Conservation (phyloP, 768 basidiomycete species). For the Auriculariales sp. region DNA sequence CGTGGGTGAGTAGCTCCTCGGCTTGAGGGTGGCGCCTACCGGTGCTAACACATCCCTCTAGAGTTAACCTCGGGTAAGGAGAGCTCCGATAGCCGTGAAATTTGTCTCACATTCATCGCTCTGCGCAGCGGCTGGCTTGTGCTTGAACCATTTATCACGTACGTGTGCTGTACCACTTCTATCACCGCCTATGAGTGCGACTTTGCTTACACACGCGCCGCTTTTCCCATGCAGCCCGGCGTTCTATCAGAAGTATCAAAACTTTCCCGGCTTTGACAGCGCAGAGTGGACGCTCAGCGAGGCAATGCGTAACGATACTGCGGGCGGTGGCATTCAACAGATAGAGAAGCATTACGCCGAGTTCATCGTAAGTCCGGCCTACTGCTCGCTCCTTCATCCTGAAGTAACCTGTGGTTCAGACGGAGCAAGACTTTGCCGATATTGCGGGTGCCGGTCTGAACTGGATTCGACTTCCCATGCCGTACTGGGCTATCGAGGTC, state of each 20-base stretch:
- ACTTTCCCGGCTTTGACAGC: conserved; percentile 17
- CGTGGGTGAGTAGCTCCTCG: conserved; percentile 30
- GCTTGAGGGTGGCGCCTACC: neutral
- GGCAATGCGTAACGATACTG: conserved; percentile 52
- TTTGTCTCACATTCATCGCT: neutral
- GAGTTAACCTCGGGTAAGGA: conserved; percentile 6
- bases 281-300: conserved; percentile 59
- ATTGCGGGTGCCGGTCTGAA: conserved; percentile 83
- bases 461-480: conserved; percentile 68
- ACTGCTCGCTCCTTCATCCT: neutral
- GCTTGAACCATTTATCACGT: conserved; percentile 61
- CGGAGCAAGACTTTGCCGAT: conserved; percentile 76
- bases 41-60: neutral
- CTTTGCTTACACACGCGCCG: no score
- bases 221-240: conserved; percentile 58
- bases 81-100: conserved; percentile 34
- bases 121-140: conserved; percentile 62
- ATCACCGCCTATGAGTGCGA: no score
- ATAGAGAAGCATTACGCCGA: conserved; percentile 68
- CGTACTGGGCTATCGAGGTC: conserved; percentile 77
- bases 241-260: conserved; percentile 45
- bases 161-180: conserved; percentile 3
- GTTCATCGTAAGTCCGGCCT: conserved; percentile 49
- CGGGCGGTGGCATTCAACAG: conserved; percentile 43
- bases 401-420: conserved; percentile 30